A percentile compares a stretch with the other conserved stretches of the same genome.
Conservation (phyloP, 1,139 yeast genomes). For the Blastobotrys raffinosifermentans region DNA sequence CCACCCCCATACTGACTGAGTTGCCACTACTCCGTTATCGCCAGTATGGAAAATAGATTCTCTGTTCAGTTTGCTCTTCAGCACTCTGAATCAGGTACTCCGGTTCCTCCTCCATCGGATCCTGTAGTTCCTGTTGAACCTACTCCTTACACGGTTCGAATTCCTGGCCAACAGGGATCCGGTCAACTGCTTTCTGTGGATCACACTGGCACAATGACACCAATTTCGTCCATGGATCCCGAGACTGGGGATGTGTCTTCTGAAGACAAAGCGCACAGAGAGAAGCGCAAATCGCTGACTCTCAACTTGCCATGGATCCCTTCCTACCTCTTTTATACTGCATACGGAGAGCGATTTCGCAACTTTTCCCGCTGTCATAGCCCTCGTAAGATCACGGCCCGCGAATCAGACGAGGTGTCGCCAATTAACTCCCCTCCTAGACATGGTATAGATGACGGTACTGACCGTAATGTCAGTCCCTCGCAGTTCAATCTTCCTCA, state of each 20-base stretch:
- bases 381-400: slow-evolving; percentile 1
- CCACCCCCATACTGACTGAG: too few species aligned
- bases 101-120: slow-evolving; percentile 17
- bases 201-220: slow-evolving; percentile 16
- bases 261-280: not conserved
- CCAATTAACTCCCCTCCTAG: too few species aligned
- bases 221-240: slow-evolving; percentile 7
- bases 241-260: slow-evolving; percentile 2
- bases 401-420: slow-evolving; percentile 8
- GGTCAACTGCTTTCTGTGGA: slow-evolving; percentile 9
- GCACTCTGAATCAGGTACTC: slow-evolving; percentile 15
- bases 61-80: slow-evolving; percentile 19
- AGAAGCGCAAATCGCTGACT: slow-evolving; percentile 8
- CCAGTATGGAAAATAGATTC: slow-evolving; percentile 18
- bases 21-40: too few species aligned
- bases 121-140: slow-evolving; percentile 17
- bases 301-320: slow-evolving; percentile 18
- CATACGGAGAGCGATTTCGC: slow-evolving; percentile 25
- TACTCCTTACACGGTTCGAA: slow-evolving; percentile 15
- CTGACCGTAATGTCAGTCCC: slow-evolving; percentile 7
- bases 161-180: slow-evolving; percentile 13
- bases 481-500: slow-evolving; percentile 20
- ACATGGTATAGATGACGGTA: not conserved
- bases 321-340: slow-evolving; percentile 21
- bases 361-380: slow-evolving; percentile 9